A percentile compares a stretch with the other conserved stretches of the same genome.
Evolutionary conservation across 176 grass and related monocot species (phyloP).

Genomic region (Luzula sylvatica): DNA sequence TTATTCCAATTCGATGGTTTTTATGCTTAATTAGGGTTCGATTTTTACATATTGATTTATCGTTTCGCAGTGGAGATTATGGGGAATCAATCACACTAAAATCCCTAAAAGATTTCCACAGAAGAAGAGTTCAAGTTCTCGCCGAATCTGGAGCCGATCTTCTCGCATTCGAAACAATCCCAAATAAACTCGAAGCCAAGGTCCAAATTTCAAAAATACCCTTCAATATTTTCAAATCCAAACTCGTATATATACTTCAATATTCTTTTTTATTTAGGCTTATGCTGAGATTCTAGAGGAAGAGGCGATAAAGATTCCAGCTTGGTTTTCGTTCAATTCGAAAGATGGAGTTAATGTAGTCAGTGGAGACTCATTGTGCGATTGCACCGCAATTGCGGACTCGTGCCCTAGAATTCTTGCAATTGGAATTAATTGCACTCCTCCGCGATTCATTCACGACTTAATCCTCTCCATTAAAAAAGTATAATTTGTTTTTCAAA

Average conservation of each 20-base stretch:
- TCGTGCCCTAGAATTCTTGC: constrained; percentile 57
- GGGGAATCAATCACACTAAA: constrained; percentile 51
- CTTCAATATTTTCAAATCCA: background rate
- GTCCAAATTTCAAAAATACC: constrained; percentile 15
- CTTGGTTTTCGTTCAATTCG: constrained; percentile 95
- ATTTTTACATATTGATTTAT: constrained; percentile 16
- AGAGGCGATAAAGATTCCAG: constrained; percentile 58
- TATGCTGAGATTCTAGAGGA: constrained; percentile 88
- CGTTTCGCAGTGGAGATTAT: constrained; percentile 61
- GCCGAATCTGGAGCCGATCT: constrained; percentile 70
- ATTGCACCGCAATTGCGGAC: constrained; percentile 68
- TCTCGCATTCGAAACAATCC: constrained; percentile 92
- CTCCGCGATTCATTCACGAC: constrained; percentile 85
- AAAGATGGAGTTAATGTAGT: constrained; percentile 83
- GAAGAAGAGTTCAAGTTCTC: constrained; percentile 62
- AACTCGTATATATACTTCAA: background rate
- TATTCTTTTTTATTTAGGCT: constrained; percentile 35
- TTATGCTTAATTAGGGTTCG: background rate
- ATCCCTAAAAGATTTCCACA: constrained; percentile 84
- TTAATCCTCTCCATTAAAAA: constrained; percentile 62
- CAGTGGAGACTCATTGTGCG: constrained; percentile 70
- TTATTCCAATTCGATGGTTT: background rate
- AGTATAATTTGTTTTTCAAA: constrained; percentile 27
- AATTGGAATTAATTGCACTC: constrained; percentile 92
- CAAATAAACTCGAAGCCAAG: constrained; percentile 95